Evolutionary conservation across 495 filamentous ascomycete species (phyloP), one percentile per base, ranked within the genome.

Genomic region (Lophiostoma macrostomum): DNA sequence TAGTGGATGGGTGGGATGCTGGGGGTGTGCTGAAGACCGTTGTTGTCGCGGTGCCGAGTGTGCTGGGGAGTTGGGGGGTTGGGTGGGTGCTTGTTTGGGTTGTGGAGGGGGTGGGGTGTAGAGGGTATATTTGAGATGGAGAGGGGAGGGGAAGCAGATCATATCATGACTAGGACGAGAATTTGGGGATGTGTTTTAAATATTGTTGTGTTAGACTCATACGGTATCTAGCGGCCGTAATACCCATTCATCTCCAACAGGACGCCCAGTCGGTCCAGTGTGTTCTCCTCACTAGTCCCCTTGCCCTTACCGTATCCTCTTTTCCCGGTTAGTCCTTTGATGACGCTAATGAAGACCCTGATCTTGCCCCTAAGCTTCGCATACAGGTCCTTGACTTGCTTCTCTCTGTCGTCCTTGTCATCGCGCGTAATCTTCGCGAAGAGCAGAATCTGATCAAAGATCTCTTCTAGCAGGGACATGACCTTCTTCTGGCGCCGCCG

Each of bases 401-500:
- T 25, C 22, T 46, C 38, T 12, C 7, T 29, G 11, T 41, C n/a
- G 48, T 40, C 44, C 66, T 34, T 70, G 64, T 13, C 74, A 75
- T 23, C 77, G 23, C 48, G 34, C 11, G n/a, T n/a, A n/a, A 55
- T 12, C 28, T 74, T 75, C 19, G 80, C 76, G 64, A 95, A 95
- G 11, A 74, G 69, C 12, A 97, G 71, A 23, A 96, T 80, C 0
- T 81, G 64, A 5, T 71, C 73, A 52, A 94, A 91, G 4, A 90
- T 87, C 11, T 86, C 82, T 45, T 95, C 88, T 0, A 97, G 71
- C 0, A 94, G 69, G 32, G 76, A 78, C 64, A 90, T 76, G 0
- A 89, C 81, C 0, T 86, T 81, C 24, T 79, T 73, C 63, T 91
- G 87, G 20, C 84, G 72, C 55, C 81, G 82, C 39, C 83, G 65